Conservation (phyloP, 2,329 filamentous ascomycete species). For the Trichophyton mentagrophytes region DNA sequence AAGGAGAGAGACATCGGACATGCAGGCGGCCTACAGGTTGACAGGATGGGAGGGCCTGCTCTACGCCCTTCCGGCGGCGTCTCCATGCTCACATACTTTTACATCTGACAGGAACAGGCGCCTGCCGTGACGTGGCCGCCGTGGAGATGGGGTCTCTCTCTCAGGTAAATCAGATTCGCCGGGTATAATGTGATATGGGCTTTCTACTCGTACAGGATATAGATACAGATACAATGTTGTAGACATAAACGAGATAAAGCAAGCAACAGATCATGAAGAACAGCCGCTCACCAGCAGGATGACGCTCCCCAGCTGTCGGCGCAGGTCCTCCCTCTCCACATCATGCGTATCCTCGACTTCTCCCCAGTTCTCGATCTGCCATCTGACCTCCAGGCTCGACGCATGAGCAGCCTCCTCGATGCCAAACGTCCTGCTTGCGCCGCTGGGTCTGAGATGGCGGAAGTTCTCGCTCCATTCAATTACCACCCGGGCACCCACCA, state of each 20-base stretch:
- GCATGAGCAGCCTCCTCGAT: slow-evolving; percentile 70
- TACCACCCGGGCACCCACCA: slow-evolving; percentile 63
- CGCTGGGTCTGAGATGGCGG: slow-evolving; percentile 36
- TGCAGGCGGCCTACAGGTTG: too few relatives aligned
- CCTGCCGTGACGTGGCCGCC: too few relatives aligned
- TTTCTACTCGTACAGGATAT: too few relatives aligned
- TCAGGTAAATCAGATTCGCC: too few relatives aligned
- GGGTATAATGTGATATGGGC: too few relatives aligned
- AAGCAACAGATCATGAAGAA: neutral
- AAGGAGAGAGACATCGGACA: too few relatives aligned
- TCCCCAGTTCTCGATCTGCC: slow-evolving; percentile 85
- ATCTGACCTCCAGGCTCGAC: slow-evolving; percentile 71
- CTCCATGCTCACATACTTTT: too few relatives aligned
- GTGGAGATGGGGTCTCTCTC: too few relatives aligned
- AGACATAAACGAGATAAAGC: neutral
- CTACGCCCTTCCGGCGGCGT: too few relatives aligned
- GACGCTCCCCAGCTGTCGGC: slow-evolving; percentile 76
- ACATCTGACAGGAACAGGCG: too few relatives aligned
- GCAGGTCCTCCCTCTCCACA: slow-evolving; percentile 81
- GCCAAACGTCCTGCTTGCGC: slow-evolving; percentile 45
- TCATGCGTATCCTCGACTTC: slow-evolving; percentile 98
- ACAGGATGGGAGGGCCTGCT: too few relatives aligned
- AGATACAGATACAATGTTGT: neutral
- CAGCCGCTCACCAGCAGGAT: slow-evolving; percentile 62
- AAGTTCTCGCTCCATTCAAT: slow-evolving; percentile 78